phyloP scores from a whole-genome alignment of 2,329 filamentous ascomycete genomes.

The Ceratocystis colombiana region DNA sequence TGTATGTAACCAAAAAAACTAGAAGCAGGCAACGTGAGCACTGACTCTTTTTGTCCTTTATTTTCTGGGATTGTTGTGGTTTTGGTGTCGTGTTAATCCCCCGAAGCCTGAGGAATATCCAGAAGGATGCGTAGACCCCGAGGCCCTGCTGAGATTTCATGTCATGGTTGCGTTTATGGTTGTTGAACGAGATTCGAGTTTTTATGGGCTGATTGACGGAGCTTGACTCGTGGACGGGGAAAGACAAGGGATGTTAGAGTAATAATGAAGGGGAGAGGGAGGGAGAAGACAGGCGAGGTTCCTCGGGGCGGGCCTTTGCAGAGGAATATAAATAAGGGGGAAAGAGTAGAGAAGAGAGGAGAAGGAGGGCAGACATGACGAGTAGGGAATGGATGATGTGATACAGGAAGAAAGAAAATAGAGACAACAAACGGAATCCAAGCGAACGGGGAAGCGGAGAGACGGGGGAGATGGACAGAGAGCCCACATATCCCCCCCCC shows the following conservation, averaged over 20 bases:
- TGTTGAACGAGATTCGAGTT: neutral
- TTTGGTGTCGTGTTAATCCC: constrained; percentile 8
- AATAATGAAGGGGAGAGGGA: neutral
- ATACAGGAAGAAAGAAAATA: neutral
- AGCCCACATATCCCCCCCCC: neutral
- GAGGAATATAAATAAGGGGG: neutral
- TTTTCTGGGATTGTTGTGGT: constrained; percentile 4
- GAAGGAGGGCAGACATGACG: neutral
- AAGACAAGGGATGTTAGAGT: neutral
- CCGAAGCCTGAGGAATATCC: neutral
- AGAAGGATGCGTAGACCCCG: constrained; percentile 11
- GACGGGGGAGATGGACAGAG: neutral
- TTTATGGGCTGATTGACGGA: neutral
- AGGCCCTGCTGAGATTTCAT: constrained; percentile 3
- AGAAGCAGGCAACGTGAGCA: neutral
- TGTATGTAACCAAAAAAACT: neutral
- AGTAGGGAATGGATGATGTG: neutral
- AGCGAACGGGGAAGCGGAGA: neutral
- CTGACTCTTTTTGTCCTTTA: constrained; percentile 1
- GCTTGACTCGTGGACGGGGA: neutral
- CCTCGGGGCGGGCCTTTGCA: neutral
- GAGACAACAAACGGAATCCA: neutral
- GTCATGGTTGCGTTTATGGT: neutral
- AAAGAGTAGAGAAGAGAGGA: neutral
- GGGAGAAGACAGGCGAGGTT: neutral